Conservation (phyloP, 805 yeast genomes). For the Yarrowia yakushimensis region DNA sequence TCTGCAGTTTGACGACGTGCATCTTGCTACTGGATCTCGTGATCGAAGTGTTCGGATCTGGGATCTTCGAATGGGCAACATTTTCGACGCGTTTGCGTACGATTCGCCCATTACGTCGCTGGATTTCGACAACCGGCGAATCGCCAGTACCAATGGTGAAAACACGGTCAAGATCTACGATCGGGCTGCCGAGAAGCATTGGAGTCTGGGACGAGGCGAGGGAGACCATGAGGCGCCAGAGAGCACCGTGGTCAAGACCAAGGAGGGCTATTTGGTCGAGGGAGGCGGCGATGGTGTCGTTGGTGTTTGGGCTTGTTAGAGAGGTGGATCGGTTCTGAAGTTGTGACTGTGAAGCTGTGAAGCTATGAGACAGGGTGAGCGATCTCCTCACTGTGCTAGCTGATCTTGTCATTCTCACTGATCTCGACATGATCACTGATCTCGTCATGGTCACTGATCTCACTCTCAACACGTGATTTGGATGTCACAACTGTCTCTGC, state of each 20-base stretch:
- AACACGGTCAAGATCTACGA: slow-evolving; percentile 55
- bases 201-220: slow-evolving; percentile 49
- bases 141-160: slow-evolving; percentile 53
- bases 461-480: too few relatives aligned
- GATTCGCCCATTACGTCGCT: slow-evolving; percentile 53
- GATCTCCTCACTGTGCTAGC: too few relatives aligned
- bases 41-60: slow-evolving; percentile 66
- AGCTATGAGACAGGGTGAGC: too few relatives aligned
- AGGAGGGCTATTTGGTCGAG: slow-evolving; percentile 63
- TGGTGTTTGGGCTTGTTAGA: slow-evolving; percentile 60
- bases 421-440: too few relatives aligned
- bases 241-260: slow-evolving; percentile 48
- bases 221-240: slow-evolving; percentile 35
- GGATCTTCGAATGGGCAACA: slow-evolving; percentile 68
- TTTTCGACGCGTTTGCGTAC: slow-evolving; percentile 59
- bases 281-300: slow-evolving; percentile 60
- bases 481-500: too few relatives aligned
- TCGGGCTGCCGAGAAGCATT: slow-evolving; percentile 50
- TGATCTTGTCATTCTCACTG: too few relatives aligned
- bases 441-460: too few relatives aligned
- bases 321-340: too few relatives aligned
- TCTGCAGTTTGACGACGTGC: slow-evolving; percentile 64
- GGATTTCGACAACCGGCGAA: slow-evolving; percentile 56
- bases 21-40: slow-evolving; percentile 58
- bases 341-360: too few relatives aligned